A percentile compares a stretch with the other conserved stretches of the same genome.
phyloP scores from a whole-genome alignment of 176 grass and related monocot genomes.

The Oryza nivara region DNA sequence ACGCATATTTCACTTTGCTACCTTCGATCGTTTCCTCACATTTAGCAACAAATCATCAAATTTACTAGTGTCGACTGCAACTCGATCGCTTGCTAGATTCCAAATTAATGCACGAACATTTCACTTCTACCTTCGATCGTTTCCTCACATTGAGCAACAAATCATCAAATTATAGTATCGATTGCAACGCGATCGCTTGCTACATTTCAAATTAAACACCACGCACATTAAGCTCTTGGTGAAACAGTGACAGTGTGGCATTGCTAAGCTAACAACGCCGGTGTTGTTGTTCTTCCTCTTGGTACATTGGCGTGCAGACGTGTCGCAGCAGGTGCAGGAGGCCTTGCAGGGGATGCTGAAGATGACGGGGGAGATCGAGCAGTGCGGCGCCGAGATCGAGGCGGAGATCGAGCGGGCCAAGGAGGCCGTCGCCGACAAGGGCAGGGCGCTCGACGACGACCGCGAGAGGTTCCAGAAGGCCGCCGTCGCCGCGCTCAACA shows the following conservation, averaged over 20 bases:
- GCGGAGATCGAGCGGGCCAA: slow-evolving; percentile 81
- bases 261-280: not conserved
- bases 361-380: slow-evolving; percentile 82
- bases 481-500: slow-evolving; percentile 71
- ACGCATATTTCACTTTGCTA: not conserved
- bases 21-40: not conserved
- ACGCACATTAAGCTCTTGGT: not conserved
- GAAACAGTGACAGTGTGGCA: too few species aligned
- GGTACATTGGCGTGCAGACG: slow-evolving; percentile 43
- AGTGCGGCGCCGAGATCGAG: slow-evolving; percentile 68
- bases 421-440: slow-evolving; percentile 61
- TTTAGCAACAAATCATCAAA: not conserved
- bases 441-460: slow-evolving; percentile 62
- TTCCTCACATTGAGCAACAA: too few species aligned
- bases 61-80: not conserved
- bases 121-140: too few species aligned
- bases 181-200: not conserved
- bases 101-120: too few species aligned
- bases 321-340: slow-evolving; percentile 79
- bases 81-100: not conserved
- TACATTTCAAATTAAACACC: not conserved
- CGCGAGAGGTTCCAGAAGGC: slow-evolving; percentile 80
- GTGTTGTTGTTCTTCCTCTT: not conserved
- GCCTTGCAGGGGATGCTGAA: slow-evolving; percentile 84
- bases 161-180: not conserved